phyloP scores from a whole-genome alignment of 208 protist species.

The Wallacemonas sp. region DNA sequence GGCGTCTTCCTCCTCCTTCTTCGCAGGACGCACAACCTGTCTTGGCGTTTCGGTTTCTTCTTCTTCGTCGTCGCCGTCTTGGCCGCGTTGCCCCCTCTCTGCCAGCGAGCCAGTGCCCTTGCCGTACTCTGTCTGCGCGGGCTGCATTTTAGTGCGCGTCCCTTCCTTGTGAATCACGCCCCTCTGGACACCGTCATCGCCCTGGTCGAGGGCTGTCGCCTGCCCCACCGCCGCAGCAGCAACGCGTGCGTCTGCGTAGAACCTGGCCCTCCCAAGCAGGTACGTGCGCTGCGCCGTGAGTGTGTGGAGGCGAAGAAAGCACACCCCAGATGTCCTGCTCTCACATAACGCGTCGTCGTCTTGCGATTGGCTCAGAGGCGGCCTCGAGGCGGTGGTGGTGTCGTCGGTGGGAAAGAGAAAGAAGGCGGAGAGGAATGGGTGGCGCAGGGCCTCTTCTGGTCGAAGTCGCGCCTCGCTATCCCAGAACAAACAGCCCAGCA shows the following conservation, averaged over 20 bases:
- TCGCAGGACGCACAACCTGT: no score
- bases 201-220: not conserved
- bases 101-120: no score
- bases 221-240: not conserved
- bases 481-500: constrained; percentile 62
- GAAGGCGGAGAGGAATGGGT: constrained; percentile 43
- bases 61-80: no score
- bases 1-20: no score
- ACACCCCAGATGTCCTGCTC: constrained; percentile 19
- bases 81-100: no score
- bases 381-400: not conserved
- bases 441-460: constrained; percentile 44
- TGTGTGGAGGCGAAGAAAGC: constrained; percentile 42
- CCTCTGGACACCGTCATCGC: not conserved
- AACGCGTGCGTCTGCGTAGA: not conserved
- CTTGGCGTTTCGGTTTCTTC: no score
- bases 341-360: not conserved
- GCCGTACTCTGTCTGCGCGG: no score
- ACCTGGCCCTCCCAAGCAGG: not conserved
- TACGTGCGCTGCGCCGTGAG: constrained; percentile 25
- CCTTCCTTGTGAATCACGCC: no score
- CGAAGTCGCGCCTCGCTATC: constrained; percentile 58
- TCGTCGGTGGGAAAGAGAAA: constrained; percentile 7
- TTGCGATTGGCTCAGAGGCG: no score
- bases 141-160: no score